These are phyloP conservation scores for Jackrogersella multiformis DNA, from an alignment of 495 filamentous ascomycete species.

Conservation along the genomic window DNA sequence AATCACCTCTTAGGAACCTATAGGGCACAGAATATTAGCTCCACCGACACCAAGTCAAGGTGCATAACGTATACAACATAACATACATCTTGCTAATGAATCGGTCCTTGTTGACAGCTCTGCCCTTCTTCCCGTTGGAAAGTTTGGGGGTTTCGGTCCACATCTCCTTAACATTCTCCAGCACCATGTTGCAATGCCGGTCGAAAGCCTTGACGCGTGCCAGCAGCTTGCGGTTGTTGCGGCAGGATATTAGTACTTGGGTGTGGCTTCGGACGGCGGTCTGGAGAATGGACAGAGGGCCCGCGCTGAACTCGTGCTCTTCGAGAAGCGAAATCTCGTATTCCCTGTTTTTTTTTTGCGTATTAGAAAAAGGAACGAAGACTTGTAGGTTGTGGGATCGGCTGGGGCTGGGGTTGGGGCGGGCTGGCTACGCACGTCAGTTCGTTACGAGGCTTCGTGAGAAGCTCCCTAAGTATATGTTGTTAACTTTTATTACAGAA, in stretches of 20 bases:
- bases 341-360: slow-evolving; percentile 64
- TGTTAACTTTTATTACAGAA: slow-evolving; percentile 21
- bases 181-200: slow-evolving; percentile 82
- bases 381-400: not conserved
- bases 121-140: slow-evolving; percentile 80
- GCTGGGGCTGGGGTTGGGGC: too few species aligned
- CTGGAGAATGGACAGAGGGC: slow-evolving; percentile 90
- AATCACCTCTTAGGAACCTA: slow-evolving; percentile 94
- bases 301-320: slow-evolving; percentile 87
- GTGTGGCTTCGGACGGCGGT: slow-evolving; percentile 85
- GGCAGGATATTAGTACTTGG: slow-evolving; percentile 86
- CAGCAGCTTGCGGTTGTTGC: slow-evolving; percentile 89
- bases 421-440: slow-evolving; percentile 71
- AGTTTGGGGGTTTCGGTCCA: slow-evolving; percentile 93
- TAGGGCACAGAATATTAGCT: slow-evolving; percentile 16
- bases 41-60: not conserved
- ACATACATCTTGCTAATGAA: slow-evolving; percentile 98
- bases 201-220: slow-evolving; percentile 63
- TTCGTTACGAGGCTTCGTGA: slow-evolving; percentile 80
- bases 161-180: slow-evolving; percentile 99
- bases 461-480: slow-evolving; percentile 69
- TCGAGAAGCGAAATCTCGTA: slow-evolving; percentile 90
- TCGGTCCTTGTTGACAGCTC: slow-evolving; percentile 94
- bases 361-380: slow-evolving; percentile 12
- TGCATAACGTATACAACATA: slow-evolving; percentile 40